A percentile compares a stretch with the other conserved stretches of the same genome.
Conservation (phyloP, 495 filamentous ascomycete genomes). For the Aspergillus kassunensis region DNA sequence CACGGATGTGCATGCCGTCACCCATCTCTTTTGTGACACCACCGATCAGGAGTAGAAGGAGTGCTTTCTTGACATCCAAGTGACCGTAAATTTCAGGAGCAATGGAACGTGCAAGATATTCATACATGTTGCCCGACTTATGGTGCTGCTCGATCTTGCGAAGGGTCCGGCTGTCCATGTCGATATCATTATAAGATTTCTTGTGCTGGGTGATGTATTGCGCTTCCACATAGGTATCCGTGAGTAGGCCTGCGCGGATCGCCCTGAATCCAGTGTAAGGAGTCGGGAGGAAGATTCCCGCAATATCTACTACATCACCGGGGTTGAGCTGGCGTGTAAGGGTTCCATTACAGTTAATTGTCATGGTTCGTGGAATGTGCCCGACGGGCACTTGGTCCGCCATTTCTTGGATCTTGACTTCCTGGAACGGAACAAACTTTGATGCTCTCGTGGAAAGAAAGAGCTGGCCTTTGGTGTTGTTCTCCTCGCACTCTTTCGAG, state of each 20-base stretch:
- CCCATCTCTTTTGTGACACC: constrained; percentile 97
- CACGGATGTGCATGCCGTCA: constrained; percentile 96
- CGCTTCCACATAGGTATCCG: constrained; percentile 94
- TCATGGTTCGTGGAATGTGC: constrained; percentile 88
- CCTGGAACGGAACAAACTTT: constrained; percentile 96
- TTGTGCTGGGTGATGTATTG: constrained; percentile 94
- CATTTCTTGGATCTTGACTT: constrained; percentile 98
- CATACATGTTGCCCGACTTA: constrained; percentile 85
- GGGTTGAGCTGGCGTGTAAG: constrained; percentile 83
- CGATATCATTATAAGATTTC: constrained; percentile 88
- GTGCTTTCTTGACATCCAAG: constrained; percentile 94
- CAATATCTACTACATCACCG: constrained; percentile 88
- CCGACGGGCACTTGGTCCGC: constrained; percentile 97
- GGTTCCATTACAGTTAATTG: constrained; percentile 82
- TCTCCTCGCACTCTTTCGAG: constrained; percentile 81
- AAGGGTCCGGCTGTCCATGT: constrained; percentile 69
- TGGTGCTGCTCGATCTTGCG: constrained; percentile 77
- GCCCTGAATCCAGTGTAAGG: constrained; percentile 98
- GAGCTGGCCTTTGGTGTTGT: constrained; percentile 89
- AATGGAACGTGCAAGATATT: constrained; percentile 90
- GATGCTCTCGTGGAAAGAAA: constrained; percentile 91
- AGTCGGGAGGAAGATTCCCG: constrained; percentile 92
- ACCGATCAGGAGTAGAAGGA: constrained; percentile 89
- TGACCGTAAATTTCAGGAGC: constrained; percentile 97
- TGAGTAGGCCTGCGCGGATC: constrained; percentile 88